Conservation (phyloP, 2,329 filamentous ascomycete species). For the Fusarium siculi region DNA sequence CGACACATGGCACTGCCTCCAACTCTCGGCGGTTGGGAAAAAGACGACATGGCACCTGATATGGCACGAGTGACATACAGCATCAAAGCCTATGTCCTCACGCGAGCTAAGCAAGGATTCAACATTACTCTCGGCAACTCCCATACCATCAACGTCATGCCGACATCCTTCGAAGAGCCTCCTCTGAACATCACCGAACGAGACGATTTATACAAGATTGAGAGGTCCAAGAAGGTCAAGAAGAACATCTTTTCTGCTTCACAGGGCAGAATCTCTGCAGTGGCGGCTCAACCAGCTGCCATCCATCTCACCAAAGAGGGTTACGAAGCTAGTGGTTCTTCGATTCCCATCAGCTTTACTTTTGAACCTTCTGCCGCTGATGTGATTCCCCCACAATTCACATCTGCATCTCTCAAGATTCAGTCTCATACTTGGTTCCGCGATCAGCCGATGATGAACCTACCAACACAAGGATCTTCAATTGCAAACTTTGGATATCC, state of each 20-base stretch:
- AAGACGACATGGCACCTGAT: slow-evolving; percentile 31
- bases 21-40: slow-evolving; percentile 35
- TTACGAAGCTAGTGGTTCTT: slow-evolving; percentile 19
- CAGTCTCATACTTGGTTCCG: slow-evolving; percentile 40
- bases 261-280: slow-evolving; percentile 28
- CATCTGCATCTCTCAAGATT: slow-evolving; percentile 15
- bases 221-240: slow-evolving; percentile 35
- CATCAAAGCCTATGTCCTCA: slow-evolving; percentile 23
- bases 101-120: background rate
- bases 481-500: slow-evolving; percentile 29
- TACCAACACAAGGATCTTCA: slow-evolving; percentile 31
- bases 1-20: slow-evolving; percentile 34
- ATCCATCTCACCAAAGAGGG: slow-evolving; percentile 31
- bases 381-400: slow-evolving; percentile 27
- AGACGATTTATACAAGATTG: slow-evolving; percentile 29
- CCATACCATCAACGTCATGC: slow-evolving; percentile 35
- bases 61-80: slow-evolving; percentile 33
- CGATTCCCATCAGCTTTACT: slow-evolving; percentile 21
- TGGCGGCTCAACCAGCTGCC: slow-evolving; percentile 34
- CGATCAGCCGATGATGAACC: slow-evolving; percentile 22
- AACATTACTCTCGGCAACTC: slow-evolving; percentile 14
- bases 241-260: slow-evolving; percentile 36
- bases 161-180: slow-evolving; percentile 36
- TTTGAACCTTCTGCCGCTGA: slow-evolving; percentile 30
- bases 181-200: slow-evolving; percentile 32